phyloP scores from a whole-genome alignment of 2,329 filamentous ascomycete species.

The Colletotrichum endophyticum region DNA sequence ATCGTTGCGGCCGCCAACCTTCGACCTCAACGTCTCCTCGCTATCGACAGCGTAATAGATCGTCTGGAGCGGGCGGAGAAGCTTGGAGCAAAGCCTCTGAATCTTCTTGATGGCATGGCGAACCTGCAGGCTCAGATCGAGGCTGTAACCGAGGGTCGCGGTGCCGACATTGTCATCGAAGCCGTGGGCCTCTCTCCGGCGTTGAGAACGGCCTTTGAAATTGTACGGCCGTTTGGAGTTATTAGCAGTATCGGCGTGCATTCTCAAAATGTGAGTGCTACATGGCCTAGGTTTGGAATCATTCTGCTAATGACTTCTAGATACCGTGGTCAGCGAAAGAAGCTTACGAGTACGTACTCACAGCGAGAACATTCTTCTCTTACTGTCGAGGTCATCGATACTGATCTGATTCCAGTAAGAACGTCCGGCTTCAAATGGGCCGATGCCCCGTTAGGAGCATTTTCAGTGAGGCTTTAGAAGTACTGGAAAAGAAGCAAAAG shows the following conservation, averaged over 20 bases:
- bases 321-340: conserved; percentile 71
- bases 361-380: neutral
- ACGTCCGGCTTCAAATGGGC: conserved; percentile 76
- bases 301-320: conserved; percentile 35
- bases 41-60: conserved; percentile 78
- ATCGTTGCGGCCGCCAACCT: conserved; percentile 76
- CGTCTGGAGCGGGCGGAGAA: conserved; percentile 74
- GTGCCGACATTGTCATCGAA: conserved; percentile 87
- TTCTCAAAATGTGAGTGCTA: conserved; percentile 65
- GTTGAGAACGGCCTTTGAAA: conserved; percentile 71
- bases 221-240: conserved; percentile 75
- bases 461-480: conserved; percentile 67
- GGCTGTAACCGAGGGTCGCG: conserved; percentile 77
- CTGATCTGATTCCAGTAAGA: conserved; percentile 58
- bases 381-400: neutral
- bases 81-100: conserved; percentile 83
- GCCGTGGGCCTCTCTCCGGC: conserved; percentile 75
- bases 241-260: conserved; percentile 81
- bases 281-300: neutral
- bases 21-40: conserved; percentile 76
- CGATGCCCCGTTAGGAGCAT: conserved; percentile 76
- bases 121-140: conserved; percentile 72
- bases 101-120: conserved; percentile 70
- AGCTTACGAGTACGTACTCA: conserved; percentile 54
- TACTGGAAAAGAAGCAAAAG: conserved; percentile 71